Base-by-base conservation (phyloP, 2,329 filamentous ascomycete species). In the Didymella glomerata region DNA sequence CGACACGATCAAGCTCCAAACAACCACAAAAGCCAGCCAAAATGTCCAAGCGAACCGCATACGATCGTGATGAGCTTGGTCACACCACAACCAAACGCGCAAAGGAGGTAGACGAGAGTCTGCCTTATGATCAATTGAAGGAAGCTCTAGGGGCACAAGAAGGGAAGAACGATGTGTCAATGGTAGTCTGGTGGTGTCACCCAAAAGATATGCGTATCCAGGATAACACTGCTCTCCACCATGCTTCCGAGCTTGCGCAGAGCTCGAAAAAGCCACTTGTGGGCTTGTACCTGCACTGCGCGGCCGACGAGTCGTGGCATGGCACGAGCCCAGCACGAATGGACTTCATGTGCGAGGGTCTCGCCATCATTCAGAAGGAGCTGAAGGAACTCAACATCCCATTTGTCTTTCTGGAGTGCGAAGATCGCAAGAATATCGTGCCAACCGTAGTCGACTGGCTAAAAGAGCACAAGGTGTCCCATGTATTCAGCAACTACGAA, bases 141-240 rank as follows among this genome's bases (percentile, higher is more conserved):
- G 68, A 76, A 41, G 68, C 76, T 1, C 68, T 83, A 4, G 71
- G 76, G 22, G 68, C 74, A 7, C 81, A 80, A 57, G 68, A 77
- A 18, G 74, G 74, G 34, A 69, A 76, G 11, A 71, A 75, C 20
- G 69, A 78, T 7, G 74, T 77, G 6, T 72, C 69, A n/a, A 80
- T 76, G 57, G 78, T 83, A 0, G 70, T 80, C 5, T 81, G 83
- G 60, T 84, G 82, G 82, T 84, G 83, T 62, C 78, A 81, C n/a
- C 79, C 78, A 56, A 83, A 83, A 60, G 82, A 84, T 53, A 67
- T 84, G 8, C 76, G 82, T 22, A 78, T 81, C 45, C 78, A 83
- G 46, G 82, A 84, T 60, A 84, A 84, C 57, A 79, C 73, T n/a
- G 80, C 73, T 6, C 69, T 84, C 10, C 71, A 82, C 41, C 76